These are phyloP conservation scores for Yamadazyma sp. DNA, from an alignment of 1,139 yeast genomes.

Conservation along the genomic window DNA sequence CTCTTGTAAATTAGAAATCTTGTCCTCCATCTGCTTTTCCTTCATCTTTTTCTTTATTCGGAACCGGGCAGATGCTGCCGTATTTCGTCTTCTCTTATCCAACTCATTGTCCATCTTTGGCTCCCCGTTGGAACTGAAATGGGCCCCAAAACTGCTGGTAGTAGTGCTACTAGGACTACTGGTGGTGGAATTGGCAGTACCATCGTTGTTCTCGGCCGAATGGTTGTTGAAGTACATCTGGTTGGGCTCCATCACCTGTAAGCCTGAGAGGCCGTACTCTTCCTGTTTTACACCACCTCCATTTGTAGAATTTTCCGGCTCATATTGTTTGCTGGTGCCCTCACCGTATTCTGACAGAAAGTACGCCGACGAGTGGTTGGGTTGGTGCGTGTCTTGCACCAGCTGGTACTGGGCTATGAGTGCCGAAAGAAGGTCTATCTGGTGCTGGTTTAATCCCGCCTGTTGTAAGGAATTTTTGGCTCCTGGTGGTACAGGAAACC, in stretches of 20 bases:
- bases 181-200: not conserved
- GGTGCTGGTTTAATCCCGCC: slow-evolving; percentile 66
- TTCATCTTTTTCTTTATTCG: slow-evolving; percentile 59
- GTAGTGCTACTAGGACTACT: slow-evolving; percentile 1
- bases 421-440: slow-evolving; percentile 71
- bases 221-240: slow-evolving; percentile 1
- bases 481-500: slow-evolving; percentile 70
- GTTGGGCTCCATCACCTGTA: slow-evolving; percentile 1
- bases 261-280: not conserved
- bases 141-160: not conserved
- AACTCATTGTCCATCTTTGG: slow-evolving; percentile 14
- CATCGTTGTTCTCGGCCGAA: not conserved
- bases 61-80: slow-evolving; percentile 64
- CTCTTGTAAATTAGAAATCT: slow-evolving; percentile 43
- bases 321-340: not conserved
- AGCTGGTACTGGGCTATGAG: slow-evolving; percentile 69
- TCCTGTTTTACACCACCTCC: not conserved
- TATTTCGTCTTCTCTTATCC: slow-evolving; percentile 57
- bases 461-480: slow-evolving; percentile 61
- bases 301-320: not conserved
- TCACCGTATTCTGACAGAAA: not conserved
- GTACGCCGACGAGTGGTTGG: not conserved
- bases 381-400: slow-evolving; percentile 12
- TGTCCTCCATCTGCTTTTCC: slow-evolving; percentile 59
- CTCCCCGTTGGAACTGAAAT: not conserved